phyloP scores from a whole-genome alignment of 345 rosid genomes.

The Corchorus olitorius region DNA sequence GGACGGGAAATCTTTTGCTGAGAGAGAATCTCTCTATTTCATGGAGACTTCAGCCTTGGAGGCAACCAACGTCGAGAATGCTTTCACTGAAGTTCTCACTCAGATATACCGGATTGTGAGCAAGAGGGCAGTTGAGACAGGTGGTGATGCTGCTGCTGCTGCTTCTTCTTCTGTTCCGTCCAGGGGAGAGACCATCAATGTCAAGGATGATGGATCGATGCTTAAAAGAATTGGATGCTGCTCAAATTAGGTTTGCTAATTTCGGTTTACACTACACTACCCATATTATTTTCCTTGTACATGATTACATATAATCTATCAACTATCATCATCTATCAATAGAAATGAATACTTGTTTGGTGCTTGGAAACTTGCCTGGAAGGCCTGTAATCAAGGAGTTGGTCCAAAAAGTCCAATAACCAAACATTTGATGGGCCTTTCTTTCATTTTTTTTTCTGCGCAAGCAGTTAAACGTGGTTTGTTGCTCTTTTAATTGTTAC shows the following conservation, averaged over 20 bases:
- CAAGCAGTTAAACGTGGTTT: too few relatives aligned
- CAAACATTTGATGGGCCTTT: too few relatives aligned
- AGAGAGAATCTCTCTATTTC: conserved; percentile 47
- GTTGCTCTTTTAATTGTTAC: too few relatives aligned
- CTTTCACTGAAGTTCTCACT: conserved; percentile 49
- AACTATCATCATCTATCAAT: not conserved
- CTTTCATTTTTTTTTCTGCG: too few relatives aligned
- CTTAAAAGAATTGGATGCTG: conserved; percentile 42
- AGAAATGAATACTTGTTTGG: not conserved
- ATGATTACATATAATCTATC: conserved; percentile 1
- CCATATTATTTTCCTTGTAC: conserved; percentile 21
- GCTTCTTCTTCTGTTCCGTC: conserved; percentile 30
- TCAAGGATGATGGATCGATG: conserved; percentile 41
- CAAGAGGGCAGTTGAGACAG: conserved; percentile 51
- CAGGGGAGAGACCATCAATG: conserved; percentile 44
- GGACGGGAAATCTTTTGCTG: conserved; percentile 47
- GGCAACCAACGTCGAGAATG: conserved; percentile 52
- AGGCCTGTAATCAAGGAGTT: too few relatives aligned
- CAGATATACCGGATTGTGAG: conserved; percentile 52
- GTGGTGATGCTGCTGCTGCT: conserved; percentile 33
- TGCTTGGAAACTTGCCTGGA: not conserved
- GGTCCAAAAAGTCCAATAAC: too few relatives aligned
- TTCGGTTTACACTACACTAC: not conserved
- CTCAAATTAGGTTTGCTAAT: conserved; percentile 26
- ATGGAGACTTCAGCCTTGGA: conserved; percentile 63